Conservation (phyloP, 2,329 filamentous ascomycete genomes). For the Penicillium olsonii region DNA sequence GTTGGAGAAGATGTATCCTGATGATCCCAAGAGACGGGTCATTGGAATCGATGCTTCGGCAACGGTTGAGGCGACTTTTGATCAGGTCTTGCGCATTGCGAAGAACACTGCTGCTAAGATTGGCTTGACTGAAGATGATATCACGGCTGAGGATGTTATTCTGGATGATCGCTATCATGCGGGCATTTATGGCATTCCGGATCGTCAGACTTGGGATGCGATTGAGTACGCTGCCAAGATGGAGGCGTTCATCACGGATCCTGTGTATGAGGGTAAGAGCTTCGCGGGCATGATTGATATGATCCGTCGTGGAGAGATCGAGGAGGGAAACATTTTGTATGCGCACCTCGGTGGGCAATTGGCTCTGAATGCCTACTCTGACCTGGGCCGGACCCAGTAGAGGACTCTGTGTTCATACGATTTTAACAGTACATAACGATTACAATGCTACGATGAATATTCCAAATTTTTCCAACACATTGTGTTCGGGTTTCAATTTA, state of each 20-base stretch:
- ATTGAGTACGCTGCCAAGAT: constrained; percentile 68
- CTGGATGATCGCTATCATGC: constrained; percentile 68
- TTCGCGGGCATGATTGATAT: constrained; percentile 71
- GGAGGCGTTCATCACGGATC: constrained; percentile 74
- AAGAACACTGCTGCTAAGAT: constrained; percentile 64
- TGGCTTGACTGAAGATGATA: constrained; percentile 60
- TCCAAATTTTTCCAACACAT: background rate
- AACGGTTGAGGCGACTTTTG: constrained; percentile 62
- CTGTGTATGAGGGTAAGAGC: constrained; percentile 76
- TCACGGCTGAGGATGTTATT: constrained; percentile 63
- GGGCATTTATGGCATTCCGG: constrained; percentile 67
- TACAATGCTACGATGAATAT: background rate
- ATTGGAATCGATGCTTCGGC: constrained; percentile 68
- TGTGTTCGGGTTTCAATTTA: constrained; percentile 6
- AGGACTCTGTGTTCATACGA: background rate
- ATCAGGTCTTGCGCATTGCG: constrained; percentile 68
- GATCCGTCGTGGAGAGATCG: constrained; percentile 63
- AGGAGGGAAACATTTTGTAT: constrained; percentile 67
- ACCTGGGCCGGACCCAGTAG: constrained; percentile 33
- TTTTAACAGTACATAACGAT: background rate
- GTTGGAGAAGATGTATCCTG: constrained; percentile 50
- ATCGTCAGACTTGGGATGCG: constrained; percentile 65
- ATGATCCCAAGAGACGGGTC: constrained; percentile 52
- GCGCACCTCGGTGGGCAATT: constrained; percentile 71
- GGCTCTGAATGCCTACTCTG: constrained; percentile 67